Conservation (phyloP, 176 grass and related monocot genomes). For the Paspalum notatum region DNA sequence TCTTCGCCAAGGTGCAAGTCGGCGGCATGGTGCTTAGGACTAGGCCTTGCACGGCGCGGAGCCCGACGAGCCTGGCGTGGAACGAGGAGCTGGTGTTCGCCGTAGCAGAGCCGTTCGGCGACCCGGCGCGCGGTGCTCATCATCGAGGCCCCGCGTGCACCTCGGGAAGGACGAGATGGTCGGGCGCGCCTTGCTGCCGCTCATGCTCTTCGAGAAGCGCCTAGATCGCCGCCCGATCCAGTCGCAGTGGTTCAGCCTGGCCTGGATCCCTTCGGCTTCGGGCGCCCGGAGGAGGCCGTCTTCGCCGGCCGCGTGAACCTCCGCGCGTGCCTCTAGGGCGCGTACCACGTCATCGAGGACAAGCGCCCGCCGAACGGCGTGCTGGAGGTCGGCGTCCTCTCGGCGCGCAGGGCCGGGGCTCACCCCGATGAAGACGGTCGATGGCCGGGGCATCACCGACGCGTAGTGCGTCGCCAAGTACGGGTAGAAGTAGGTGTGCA, state of each 20-base stretch:
- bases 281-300: neutral
- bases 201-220: constrained; percentile 63
- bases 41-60: constrained; percentile 42
- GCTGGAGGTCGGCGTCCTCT: constrained; percentile 83
- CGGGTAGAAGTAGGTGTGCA: constrained; percentile 86
- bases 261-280: constrained; percentile 60
- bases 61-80: constrained; percentile 48
- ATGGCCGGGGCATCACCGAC: constrained; percentile 52
- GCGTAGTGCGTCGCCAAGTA: constrained; percentile 87
- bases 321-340: constrained; percentile 76
- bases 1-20: constrained; percentile 64
- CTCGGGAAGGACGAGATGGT: constrained; percentile 67
- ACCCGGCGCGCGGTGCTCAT: constrained; percentile 78
- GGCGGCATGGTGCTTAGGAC: constrained; percentile 63
- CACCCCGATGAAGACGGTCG: constrained; percentile 59
- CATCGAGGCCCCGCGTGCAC: constrained; percentile 51
- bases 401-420: constrained; percentile 63
- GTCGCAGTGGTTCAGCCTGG: constrained; percentile 88
- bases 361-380: constrained; percentile 63
- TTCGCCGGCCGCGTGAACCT: constrained; percentile 62
- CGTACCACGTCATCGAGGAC: constrained; percentile 83
- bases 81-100: constrained; percentile 83
- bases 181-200: constrained; percentile 53
- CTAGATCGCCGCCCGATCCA: constrained; percentile 50
- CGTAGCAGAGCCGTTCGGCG: constrained; percentile 76